These are phyloP conservation scores for Macrophomina pseudophaseolina DNA, from an alignment of 2,329 filamentous ascomycete genomes.

Conservation along the genomic window DNA sequence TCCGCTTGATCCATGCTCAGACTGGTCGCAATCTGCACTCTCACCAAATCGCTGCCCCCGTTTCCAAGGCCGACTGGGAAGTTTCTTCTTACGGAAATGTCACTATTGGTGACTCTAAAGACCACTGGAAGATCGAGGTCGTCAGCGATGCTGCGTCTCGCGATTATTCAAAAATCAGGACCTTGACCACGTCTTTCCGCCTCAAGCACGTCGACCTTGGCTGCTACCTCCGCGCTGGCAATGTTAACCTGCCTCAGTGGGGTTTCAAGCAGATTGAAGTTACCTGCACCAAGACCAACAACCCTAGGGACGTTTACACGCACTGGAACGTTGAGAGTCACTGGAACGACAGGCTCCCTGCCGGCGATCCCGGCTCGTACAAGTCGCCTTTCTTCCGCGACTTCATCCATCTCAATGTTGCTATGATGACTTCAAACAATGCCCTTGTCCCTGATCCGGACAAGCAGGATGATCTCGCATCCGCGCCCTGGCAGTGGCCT, in stretches of 20 bases:
- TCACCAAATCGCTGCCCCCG: constrained; percentile 83
- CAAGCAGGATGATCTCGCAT: constrained; percentile 98
- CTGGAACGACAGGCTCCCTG: constrained; percentile 87
- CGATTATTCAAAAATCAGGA: constrained; percentile 84
- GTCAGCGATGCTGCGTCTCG: constrained; percentile 86
- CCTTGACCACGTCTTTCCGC: constrained; percentile 90
- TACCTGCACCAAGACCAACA: constrained; percentile 91
- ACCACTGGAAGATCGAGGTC: constrained; percentile 95
- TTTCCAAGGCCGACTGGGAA: constrained; percentile 88
- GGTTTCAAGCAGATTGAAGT: constrained; percentile 99
- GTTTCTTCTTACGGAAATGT: constrained; percentile 96
- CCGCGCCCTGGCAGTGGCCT: constrained; percentile 98
- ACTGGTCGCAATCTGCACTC: constrained; percentile 98
- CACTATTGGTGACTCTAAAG: constrained; percentile 94
- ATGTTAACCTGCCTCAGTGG: constrained; percentile 96
- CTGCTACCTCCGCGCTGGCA: constrained; percentile 94
- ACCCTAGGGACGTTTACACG: constrained; percentile 89
- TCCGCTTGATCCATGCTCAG: constrained; percentile 91
- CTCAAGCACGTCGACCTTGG: constrained; percentile 80
- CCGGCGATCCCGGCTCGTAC: constrained; percentile 87
- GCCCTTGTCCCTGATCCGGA: constrained; percentile 96
- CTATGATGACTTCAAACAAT: constrained; percentile 99
- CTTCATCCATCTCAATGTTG: constrained; percentile 96
- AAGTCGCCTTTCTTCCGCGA: constrained; percentile 97
- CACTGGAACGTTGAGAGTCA: constrained; percentile 99